Base-by-base conservation (phyloP, 2,329 filamentous ascomycete species). In the Basipetospora chlamydospora region DNA sequence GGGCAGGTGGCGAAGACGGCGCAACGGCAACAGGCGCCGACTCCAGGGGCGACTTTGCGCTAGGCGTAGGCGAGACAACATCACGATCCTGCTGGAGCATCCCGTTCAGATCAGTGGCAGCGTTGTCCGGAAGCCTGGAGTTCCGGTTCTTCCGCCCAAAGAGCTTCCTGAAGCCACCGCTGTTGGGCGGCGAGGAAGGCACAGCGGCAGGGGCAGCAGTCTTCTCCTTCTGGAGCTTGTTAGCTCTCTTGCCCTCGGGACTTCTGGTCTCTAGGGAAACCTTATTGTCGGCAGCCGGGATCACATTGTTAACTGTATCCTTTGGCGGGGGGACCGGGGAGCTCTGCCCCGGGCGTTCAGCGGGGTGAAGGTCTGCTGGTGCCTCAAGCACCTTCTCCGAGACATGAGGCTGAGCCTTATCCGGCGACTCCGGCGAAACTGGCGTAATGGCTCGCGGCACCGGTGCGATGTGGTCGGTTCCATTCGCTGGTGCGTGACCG, bases 91-190 rank as follows among this genome's bases (percentile, higher is more conserved):
- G 50, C 17, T 55, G 63, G 45, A 67, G 64, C 62, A 68, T 67
- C 47, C 49, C 61, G 52, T 61, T 70, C 43, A 66, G 55, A 47
- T 68, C 67, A 41, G 55, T 57, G 39, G 60, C 60, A 26, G 70
- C 64, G 41, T 67, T 66, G 1, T 73, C 68, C 6, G 65, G 66
- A 16, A 67, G 47, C 54, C 70, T 79, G 25, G 67, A 77, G 40
- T 57, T 49, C 41, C 68, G 62, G 48, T 75, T 76, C 57, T 73
- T 79, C 45, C 73, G 69, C 32, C 66, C 66, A 48, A 82, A 81
- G 28, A 82, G 60, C 55, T 78, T 80, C 43, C 69, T 70, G 46
- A 82, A 65, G 12, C 73, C 71, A 22, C 61, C 60, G 28, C 51
- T 46, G 8, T 28, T 52, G 39, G 38, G 28, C 33, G 50, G 49